A percentile compares a stretch with the other conserved stretches of the same genome.
Evolutionary conservation across 495 filamentous ascomycete genomes (phyloP).

Genomic region (Penicillium macrosclerotiorum): DNA sequence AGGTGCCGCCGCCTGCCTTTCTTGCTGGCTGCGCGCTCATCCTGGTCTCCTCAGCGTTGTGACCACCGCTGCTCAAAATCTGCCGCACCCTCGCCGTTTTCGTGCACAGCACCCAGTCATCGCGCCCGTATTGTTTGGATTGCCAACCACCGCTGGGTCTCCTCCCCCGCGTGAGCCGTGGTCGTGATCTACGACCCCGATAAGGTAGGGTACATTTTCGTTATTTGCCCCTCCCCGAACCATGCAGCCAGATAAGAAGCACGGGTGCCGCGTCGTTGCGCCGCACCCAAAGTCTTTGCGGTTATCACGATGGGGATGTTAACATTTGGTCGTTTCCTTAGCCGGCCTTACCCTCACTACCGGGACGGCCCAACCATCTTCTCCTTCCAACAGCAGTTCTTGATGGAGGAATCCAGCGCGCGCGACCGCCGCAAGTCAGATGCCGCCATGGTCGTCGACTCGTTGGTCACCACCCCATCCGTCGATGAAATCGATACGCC

Average conservation of each 20-base stretch:
- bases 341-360: slow-evolving; percentile 37
- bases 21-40: no score
- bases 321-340: slow-evolving; percentile 45
- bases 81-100: no score
- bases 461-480: slow-evolving; percentile 27
- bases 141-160: slow-evolving; percentile 11
- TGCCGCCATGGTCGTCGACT: slow-evolving; percentile 21
- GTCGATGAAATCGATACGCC: slow-evolving; percentile 12
- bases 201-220: slow-evolving; percentile 13
- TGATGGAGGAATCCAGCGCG: slow-evolving; percentile 37
- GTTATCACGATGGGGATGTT: slow-evolving; percentile 40
- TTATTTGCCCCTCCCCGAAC: slow-evolving; percentile 2
- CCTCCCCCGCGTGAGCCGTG: slow-evolving; percentile 14
- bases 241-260: slow-evolving; percentile 5
- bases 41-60: no score
- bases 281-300: not conserved
- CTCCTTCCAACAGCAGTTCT: slow-evolving; percentile 43
- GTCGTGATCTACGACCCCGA: slow-evolving; percentile 10
- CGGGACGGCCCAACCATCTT: slow-evolving; percentile 44
- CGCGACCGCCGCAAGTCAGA: slow-evolving; percentile 28
- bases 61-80: no score
- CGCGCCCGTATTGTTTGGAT: slow-evolving; percentile 14
- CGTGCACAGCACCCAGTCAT: not conserved
- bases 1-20: no score
- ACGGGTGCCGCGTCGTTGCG: not conserved